These are phyloP conservation scores for Dioscorea cayenensis DNA, from an alignment of 116 monocot genomes.

Conservation along the genomic window DNA sequence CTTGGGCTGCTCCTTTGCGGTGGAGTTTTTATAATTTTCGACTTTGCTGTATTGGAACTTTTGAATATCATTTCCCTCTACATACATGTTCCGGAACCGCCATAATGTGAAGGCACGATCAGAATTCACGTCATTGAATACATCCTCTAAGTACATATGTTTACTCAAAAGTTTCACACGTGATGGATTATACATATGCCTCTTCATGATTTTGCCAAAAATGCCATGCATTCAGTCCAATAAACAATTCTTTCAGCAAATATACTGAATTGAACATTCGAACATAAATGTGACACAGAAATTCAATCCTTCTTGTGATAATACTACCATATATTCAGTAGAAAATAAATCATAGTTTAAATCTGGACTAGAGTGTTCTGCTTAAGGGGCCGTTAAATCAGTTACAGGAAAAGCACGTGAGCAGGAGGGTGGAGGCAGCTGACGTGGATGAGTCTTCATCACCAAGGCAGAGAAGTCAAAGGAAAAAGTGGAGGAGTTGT, in stretches of 20 bases:
- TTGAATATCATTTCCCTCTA: conserved; percentile 16
- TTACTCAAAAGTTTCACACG: too few species aligned
- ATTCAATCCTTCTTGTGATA: too few species aligned
- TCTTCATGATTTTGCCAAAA: conserved; percentile 42
- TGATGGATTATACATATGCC: conserved; percentile 21
- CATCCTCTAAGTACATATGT: conserved; percentile 58
- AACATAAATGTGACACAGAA: too few species aligned
- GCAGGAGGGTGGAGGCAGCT: too few species aligned
- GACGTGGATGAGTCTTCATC: too few species aligned
- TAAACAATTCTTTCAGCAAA: background rate
- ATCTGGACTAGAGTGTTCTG: too few species aligned
- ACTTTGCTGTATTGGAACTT: conserved; percentile 4
- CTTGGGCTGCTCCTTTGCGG: background rate
- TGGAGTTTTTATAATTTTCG: background rate
- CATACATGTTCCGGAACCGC: conserved; percentile 37
- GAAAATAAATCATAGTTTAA: too few species aligned
- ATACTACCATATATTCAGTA: too few species aligned
- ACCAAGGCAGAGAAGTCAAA: too few species aligned
- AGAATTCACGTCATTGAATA: conserved; percentile 46
- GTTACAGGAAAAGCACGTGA: too few species aligned
- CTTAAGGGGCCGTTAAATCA: too few species aligned
- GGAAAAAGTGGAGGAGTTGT: too few species aligned
- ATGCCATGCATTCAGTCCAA: background rate
- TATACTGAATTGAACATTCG: background rate
- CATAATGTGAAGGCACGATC: conserved; percentile 47